A percentile compares a stretch with the other conserved stretches of the same genome.
Conservation (phyloP, 2,329 filamentous ascomycete species). For the Fusarium avenaceum region DNA sequence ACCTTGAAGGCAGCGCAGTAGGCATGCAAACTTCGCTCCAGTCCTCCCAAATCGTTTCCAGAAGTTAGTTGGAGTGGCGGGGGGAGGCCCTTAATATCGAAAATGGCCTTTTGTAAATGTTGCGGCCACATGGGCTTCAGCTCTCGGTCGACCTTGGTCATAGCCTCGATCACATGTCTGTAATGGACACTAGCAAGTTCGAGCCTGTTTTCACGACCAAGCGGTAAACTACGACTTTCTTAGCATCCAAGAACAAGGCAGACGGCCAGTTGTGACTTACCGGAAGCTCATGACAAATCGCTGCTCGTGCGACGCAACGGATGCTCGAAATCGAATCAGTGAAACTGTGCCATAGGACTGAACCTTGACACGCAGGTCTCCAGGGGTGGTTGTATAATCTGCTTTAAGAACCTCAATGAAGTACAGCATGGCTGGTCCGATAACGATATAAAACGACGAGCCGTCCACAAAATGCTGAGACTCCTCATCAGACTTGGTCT, state of each 20-base stretch:
- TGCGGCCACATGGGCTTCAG: conserved; percentile 71
- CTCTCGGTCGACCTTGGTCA: conserved; percentile 68
- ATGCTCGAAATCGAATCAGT: conserved; percentile 65
- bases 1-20: conserved; percentile 68
- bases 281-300: conserved; percentile 69
- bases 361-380: conserved; percentile 65
- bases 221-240: conserved; percentile 54
- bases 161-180: conserved; percentile 65
- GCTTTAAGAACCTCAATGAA: conserved; percentile 64
- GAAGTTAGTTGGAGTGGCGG: conserved; percentile 67
- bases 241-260: conserved; percentile 9
- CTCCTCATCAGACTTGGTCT: conserved; percentile 59
- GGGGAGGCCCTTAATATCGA: conserved; percentile 65
- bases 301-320: conserved; percentile 66
- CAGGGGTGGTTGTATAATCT: conserved; percentile 57
- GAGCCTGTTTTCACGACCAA: conserved; percentile 60
- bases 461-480: conserved; percentile 62
- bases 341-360: conserved; percentile 66
- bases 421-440: conserved; percentile 67
- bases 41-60: conserved; percentile 67
- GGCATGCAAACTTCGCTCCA: conserved; percentile 67
- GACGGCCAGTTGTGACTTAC: conserved; percentile 52
- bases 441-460: conserved; percentile 67
- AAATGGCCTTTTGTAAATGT: conserved; percentile 66
- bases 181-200: conserved; percentile 69